Percentiles rank a stretch among this genome's conserved stretches.
These are phyloP conservation scores for Pseudogymnoascus sp. DNA, from an alignment of 2,329 filamentous ascomycete genomes.

Conservation along the genomic window DNA sequence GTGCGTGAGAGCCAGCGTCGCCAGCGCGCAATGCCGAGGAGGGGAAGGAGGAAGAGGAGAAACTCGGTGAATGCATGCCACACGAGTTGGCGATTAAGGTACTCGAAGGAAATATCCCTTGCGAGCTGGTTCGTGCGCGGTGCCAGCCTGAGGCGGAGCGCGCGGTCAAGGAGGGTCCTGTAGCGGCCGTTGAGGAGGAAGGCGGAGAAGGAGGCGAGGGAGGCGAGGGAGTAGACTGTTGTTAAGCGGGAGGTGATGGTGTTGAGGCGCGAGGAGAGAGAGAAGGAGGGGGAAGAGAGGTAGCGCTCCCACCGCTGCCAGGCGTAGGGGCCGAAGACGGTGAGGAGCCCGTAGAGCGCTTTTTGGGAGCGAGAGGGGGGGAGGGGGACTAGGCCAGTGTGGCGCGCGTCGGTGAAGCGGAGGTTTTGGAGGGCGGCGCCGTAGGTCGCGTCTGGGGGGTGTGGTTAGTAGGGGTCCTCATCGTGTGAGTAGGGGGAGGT, in stretches of 20 bases:
- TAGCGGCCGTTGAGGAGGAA: conserved; percentile 90
- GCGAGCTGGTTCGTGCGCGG: conserved; percentile 78
- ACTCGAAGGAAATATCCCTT: conserved; percentile 93
- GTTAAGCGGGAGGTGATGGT: conserved; percentile 59
- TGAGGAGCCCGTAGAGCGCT: conserved; percentile 70
- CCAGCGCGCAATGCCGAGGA: conserved; percentile 94
- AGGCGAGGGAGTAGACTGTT: conserved; percentile 70
- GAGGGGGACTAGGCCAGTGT: conserved; percentile 49
- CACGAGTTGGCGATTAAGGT: conserved; percentile 91
- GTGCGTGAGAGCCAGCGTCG: conserved; percentile 75
- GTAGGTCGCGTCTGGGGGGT: conserved; percentile 64
- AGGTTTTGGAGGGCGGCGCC: conserved; percentile 89
- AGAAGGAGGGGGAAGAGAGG: conserved; percentile 50
- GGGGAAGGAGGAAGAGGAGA: conserved; percentile 87
- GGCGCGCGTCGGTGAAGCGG: conserved; percentile 76
- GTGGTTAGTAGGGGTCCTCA: neutral
- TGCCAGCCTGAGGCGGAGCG: conserved; percentile 75
- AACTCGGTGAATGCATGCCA: conserved; percentile 99
- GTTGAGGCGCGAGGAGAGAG: conserved; percentile 42
- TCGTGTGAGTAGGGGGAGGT: neutral
- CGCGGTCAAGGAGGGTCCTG: conserved; percentile 77
- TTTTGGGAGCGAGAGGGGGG: conserved; percentile 79
- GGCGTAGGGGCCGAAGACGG: conserved; percentile 77
- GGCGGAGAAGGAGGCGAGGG: conserved; percentile 76
- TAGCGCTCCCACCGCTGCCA: conserved; percentile 91